phyloP scores from a whole-genome alignment of 2,329 filamentous ascomycete species.

The Lasiodiplodia theobromae region DNA sequence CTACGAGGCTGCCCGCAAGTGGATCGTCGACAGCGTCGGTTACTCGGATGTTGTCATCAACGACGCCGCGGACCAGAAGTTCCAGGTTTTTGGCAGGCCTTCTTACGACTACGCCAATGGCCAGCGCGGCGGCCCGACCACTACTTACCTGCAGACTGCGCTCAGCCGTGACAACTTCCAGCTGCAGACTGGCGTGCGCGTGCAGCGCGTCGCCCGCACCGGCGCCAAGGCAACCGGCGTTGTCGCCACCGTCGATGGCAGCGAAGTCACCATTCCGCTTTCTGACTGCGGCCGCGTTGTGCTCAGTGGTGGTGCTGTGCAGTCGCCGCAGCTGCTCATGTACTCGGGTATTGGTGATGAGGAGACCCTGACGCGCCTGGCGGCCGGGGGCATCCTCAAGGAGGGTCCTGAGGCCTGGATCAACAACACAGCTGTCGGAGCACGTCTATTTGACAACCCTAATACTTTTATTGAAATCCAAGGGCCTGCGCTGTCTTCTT shows the following conservation, averaged over 20 bases:
- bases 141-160: slow-evolving; percentile 60
- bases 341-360: slow-evolving; percentile 48
- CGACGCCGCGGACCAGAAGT: slow-evolving; percentile 54
- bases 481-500: slow-evolving; percentile 53
- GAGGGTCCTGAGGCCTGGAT: slow-evolving; percentile 54
- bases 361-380: slow-evolving; percentile 37
- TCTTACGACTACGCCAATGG: slow-evolving; percentile 58
- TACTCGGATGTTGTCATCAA: slow-evolving; percentile 59
- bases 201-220: slow-evolving; percentile 54
- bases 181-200: slow-evolving; percentile 53
- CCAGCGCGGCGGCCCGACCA: slow-evolving; percentile 58
- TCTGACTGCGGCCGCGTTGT: slow-evolving; percentile 44
- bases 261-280: slow-evolving; percentile 40
- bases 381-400: slow-evolving; percentile 46
- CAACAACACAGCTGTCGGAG: slow-evolving; percentile 58
- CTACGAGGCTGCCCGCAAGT: slow-evolving; percentile 56
- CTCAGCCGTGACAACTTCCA: slow-evolving; percentile 39
- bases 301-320: slow-evolving; percentile 47
- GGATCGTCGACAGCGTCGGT: slow-evolving; percentile 59
- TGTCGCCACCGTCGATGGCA: slow-evolving; percentile 45
- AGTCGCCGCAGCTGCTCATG: slow-evolving; percentile 44
- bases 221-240: slow-evolving; percentile 53
- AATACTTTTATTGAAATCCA: slow-evolving; percentile 62
- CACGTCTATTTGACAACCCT: slow-evolving; percentile 63
- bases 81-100: slow-evolving; percentile 57